phyloP scores from a whole-genome alignment of 2,329 filamentous ascomycete genomes.

The Xylaria sp. region DNA sequence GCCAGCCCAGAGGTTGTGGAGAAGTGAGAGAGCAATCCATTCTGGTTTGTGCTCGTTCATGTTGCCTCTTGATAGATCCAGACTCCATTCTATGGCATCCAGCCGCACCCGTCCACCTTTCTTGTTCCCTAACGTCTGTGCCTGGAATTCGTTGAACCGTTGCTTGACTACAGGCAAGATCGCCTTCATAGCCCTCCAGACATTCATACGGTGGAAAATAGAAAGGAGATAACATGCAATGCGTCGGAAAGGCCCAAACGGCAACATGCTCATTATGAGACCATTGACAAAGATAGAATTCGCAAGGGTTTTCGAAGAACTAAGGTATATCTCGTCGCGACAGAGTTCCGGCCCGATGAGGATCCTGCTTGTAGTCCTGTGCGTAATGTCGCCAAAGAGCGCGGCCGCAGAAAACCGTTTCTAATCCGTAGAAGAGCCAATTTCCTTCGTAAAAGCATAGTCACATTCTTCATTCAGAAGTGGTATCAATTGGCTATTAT shows the following conservation, averaged over 20 bases:
- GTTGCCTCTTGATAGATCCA: neutral
- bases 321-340: slow-evolving; percentile 1
- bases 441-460: no score
- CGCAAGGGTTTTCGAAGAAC: neutral
- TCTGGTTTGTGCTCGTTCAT: no score
- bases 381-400: neutral
- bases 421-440: neutral
- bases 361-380: slow-evolving; percentile 1
- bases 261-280: neutral
- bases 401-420: no score
- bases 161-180: no score
- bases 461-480: no score
- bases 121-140: no score
- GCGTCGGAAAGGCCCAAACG: neutral
- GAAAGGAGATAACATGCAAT: neutral
- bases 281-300: neutral
- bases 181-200: no score
- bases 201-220: no score
- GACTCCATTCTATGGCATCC: no score
- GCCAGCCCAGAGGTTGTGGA: slow-evolving; percentile 8
- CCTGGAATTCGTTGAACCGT: no score
- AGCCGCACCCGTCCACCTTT: no score
- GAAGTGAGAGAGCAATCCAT: neutral
- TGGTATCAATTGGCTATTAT: no score
- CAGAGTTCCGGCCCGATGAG: slow-evolving; percentile 1